These are phyloP conservation scores for Leccinum olivaceopallidum DNA, from an alignment of 768 basidiomycete species.

Conservation along the genomic window DNA sequence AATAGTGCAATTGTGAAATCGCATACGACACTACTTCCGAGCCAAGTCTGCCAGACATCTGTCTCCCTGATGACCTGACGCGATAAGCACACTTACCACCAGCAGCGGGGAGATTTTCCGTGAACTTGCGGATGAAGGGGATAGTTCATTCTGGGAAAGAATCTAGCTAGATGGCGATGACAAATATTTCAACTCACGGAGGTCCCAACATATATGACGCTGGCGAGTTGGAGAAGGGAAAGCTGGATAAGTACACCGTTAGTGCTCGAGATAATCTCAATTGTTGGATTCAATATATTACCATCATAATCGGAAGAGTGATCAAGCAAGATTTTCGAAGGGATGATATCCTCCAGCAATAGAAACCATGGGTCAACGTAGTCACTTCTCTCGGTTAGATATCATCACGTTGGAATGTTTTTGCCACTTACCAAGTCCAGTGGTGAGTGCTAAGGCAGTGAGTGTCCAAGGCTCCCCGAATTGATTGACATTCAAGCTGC, in stretches of 20 bases:
- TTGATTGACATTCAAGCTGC: neutral
- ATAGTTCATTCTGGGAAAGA: neutral
- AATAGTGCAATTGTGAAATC: constrained; percentile 22
- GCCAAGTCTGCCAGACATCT: constrained; percentile 18
- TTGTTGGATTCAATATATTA: neutral
- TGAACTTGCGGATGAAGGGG: neutral
- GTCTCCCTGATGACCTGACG: neutral
- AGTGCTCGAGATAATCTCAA: neutral
- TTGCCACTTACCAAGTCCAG: constrained; percentile 24
- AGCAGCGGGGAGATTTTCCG: constrained; percentile 4
- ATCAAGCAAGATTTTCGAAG: constrained; percentile 6
- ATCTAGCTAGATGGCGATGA: neutral
- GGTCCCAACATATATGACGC: constrained; percentile 11
- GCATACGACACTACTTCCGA: constrained; percentile 20
- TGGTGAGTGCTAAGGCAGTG: constrained; percentile 1
- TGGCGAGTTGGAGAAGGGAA: constrained; percentile 23
- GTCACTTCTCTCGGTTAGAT: neutral
- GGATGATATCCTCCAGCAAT: constrained; percentile 24
- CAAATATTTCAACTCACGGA: neutral
- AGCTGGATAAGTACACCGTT: constrained; percentile 8
- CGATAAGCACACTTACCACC: constrained; percentile 6
- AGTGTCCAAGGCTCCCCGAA: neutral
- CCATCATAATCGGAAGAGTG: constrained; percentile 17
- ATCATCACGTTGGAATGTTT: neutral
- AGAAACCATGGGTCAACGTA: constrained; percentile 18